Evolutionary conservation across 805 yeast species (phyloP).

Genomic region (Helenozyma baotianmanensis): DNA sequence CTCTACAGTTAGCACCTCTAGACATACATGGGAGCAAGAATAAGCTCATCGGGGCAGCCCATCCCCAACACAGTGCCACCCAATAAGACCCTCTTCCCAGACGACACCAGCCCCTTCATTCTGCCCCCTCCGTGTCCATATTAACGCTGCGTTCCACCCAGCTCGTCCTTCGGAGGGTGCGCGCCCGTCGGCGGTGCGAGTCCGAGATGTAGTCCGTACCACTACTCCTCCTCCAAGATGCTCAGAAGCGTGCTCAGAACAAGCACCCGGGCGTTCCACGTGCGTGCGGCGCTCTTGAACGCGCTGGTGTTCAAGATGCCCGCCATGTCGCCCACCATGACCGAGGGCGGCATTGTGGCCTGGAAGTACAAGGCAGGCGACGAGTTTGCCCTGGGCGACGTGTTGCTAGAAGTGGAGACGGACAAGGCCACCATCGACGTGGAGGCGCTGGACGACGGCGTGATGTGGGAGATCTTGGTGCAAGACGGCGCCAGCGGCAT

Average conservation of each 20-base stretch:
- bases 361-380: slow-evolving; percentile 83
- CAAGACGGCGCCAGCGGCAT: slow-evolving; percentile 75
- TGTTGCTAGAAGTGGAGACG: slow-evolving; percentile 75
- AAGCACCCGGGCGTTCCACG: slow-evolving; percentile 26
- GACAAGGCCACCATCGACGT: slow-evolving; percentile 82
- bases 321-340: slow-evolving; percentile 99
- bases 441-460: slow-evolving; percentile 90
- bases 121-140: too few species aligned
- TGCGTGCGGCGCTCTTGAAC: slow-evolving; percentile 20
- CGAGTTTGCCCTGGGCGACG: slow-evolving; percentile 75
- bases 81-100: too few species aligned
- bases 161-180: slow-evolving; percentile 12
- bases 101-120: too few species aligned
- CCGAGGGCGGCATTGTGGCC: slow-evolving; percentile 83
- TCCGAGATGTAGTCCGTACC: slow-evolving; percentile 11
- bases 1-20: too few species aligned
- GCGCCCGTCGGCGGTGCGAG: slow-evolving; percentile 23
- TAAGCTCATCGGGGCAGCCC: too few species aligned
- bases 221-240: slow-evolving; percentile 12
- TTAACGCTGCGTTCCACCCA: too few species aligned
- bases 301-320: slow-evolving; percentile 78
- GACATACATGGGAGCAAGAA: too few species aligned
- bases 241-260: slow-evolving; percentile 15
- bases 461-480: slow-evolving; percentile 68
- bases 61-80: too few species aligned